Conservation (phyloP, 1,139 yeast species). For the Kluyveromyces marxianus region DNA sequence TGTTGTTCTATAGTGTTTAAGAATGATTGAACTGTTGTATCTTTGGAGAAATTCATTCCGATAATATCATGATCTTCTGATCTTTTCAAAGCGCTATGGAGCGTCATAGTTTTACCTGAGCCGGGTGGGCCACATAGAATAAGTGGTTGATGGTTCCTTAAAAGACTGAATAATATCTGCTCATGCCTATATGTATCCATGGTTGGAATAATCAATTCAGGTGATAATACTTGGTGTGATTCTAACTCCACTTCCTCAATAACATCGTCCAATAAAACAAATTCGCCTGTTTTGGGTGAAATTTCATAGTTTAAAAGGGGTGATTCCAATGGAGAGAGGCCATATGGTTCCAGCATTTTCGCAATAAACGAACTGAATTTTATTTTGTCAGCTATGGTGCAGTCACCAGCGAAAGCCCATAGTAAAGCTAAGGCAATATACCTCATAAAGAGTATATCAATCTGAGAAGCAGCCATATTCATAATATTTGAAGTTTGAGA, state of each 20-base stretch:
- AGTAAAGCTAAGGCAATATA: conserved; percentile 38
- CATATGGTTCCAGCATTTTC: conserved; percentile 19
- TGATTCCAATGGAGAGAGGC: conserved; percentile 6
- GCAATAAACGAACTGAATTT: conserved; percentile 35
- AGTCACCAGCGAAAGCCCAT: conserved; percentile 50
- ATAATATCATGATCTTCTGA: conserved; percentile 53
- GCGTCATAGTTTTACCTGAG: conserved; percentile 91
- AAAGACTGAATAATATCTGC: conserved; percentile 45
- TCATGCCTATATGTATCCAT: conserved; percentile 71
- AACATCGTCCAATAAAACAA: conserved; percentile 41
- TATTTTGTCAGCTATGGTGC: conserved; percentile 14
- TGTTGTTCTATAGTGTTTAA: conserved; percentile 64
- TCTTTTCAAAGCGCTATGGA: conserved; percentile 59
- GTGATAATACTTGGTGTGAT: conserved; percentile 53
- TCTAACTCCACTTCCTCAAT: conserved; percentile 49
- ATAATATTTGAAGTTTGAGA: conserved; percentile 27
- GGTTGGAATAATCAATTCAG: conserved; percentile 71
- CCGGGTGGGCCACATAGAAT: conserved; percentile 96
- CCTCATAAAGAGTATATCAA: background rate
- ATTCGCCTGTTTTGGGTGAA: conserved; percentile 40
- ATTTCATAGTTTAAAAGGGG: conserved; percentile 41
- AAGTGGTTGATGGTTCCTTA: conserved; percentile 53
- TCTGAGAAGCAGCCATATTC: background rate
- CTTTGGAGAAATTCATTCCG: conserved; percentile 77
- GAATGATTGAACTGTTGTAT: conserved; percentile 59